Evolutionary conservation across 2,329 filamentous ascomycete species (phyloP), one percentile per base, ranked within the genome.

Genomic region (Onygenales sp.): DNA sequence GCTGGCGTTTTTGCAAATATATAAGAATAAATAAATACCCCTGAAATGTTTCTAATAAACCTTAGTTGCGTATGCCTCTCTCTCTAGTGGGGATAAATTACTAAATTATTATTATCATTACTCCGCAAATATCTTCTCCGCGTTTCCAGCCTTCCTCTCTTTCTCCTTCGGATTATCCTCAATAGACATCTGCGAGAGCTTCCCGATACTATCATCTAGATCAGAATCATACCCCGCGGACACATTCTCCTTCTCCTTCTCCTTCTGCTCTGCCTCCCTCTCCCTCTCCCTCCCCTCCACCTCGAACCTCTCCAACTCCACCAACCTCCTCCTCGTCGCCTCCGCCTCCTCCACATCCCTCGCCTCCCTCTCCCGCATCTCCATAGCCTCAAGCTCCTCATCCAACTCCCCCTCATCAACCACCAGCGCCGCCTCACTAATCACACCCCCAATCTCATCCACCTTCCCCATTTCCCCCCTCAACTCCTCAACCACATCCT

Each of bases 401-500:
- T 96, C 90, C 53, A 97, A 82, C 67, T 94, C 91, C 17, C 65
- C 78, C 64, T 95, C 91, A 66, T 95, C 89, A 35, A 95, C 75
- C 58, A 65, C 69, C 52, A 60, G 69, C 42, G 62, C 65, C 10
- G 72, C 76, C 59, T 93, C 89, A 51, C 84, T 83, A 57, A 97
- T 79, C 42, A 92, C 84, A 53, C 79, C 81, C 32, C 83, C 82
- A 21, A 97, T 81, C 72, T 97, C 92, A 64, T 96, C 90, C 27
- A 86, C 83, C 61, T 86, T 83, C 50, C 74, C 79, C 82, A 93
- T 93, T 72, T 94, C 84, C 61, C 91, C 85, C 51, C 86, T 80
- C 63, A 95, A 72, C 48, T 79, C 78, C 60, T 89, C 86, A 50
- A 94, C 81, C 10, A 93, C 81, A 56, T 82, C 80, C 58, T 90